A percentile compares a stretch with the other conserved stretches of the same genome.
Conservation (phyloP, 176 grass and related monocot species). For the Tillandsia leiboldiana region DNA sequence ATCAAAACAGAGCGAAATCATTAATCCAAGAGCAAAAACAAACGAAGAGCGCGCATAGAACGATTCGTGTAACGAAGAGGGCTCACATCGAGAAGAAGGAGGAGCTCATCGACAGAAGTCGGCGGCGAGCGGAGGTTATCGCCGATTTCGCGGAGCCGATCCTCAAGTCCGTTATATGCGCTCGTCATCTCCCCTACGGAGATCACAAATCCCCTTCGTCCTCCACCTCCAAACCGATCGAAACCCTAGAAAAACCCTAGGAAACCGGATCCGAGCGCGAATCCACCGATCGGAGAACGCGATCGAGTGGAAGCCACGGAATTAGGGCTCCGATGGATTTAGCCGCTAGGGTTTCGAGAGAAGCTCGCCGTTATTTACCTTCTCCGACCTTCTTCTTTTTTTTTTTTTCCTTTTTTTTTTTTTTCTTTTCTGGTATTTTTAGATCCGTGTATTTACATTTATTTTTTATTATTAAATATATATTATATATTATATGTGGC, state of each 20-base stretch:
- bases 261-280: neutral
- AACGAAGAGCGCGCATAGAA: neutral
- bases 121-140: constrained; percentile 14
- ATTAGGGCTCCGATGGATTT: neutral
- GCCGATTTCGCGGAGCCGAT: constrained; percentile 8
- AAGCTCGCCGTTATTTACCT: neutral
- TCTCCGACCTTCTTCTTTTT: neutral
- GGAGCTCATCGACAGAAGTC: constrained; percentile 9
- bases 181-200: neutral
- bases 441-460: neutral
- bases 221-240: neutral
- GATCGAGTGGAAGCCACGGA: neutral
- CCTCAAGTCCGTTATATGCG: constrained; percentile 18
- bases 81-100: constrained; percentile 24
- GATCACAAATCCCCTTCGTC: neutral
- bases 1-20: neutral
- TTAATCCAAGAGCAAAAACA: neutral
- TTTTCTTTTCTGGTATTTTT: neutral
- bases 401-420: neutral
- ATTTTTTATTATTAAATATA: neutral
- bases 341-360: neutral
- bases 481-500: neutral
- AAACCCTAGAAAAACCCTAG: constrained; percentile 2
- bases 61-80: neutral
- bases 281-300: neutral